Percentiles rank a stretch among this genome's conserved stretches.
These are phyloP conservation scores for Cladosporium colombiae DNA, from an alignment of 2,329 filamentous ascomycete species.

Conservation along the genomic window DNA sequence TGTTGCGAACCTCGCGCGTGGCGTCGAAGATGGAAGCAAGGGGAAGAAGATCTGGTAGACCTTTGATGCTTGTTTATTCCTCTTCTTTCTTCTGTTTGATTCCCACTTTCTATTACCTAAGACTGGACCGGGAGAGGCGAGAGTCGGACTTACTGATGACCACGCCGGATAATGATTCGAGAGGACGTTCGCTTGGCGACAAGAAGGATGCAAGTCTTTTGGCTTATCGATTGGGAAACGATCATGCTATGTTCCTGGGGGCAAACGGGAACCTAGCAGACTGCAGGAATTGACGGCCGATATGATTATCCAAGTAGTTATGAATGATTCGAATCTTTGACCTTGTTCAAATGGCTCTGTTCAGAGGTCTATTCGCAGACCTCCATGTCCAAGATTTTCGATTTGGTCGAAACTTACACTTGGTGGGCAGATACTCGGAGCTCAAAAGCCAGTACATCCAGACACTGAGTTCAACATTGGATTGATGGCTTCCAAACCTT, in stretches of 20 bases:
- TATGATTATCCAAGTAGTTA: neutral
- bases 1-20: conserved; percentile 38
- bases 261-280: neutral
- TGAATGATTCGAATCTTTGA: neutral
- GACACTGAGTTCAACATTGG: neutral
- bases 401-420: no score
- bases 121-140: neutral
- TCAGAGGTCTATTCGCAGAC: no score
- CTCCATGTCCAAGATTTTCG: no score
- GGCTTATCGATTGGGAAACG: neutral
- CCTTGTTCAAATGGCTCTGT: no score
- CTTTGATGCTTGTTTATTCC: neutral
- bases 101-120: neutral
- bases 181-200: neutral
- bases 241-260: neutral
- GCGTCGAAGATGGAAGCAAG: conserved; percentile 47
- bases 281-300: neutral
- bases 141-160: neutral
- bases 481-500: neutral
- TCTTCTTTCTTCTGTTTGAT: neutral
- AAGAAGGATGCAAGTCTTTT: neutral
- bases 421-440: no score
- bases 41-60: conserved; percentile 40
- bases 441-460: no score
- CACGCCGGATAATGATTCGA: neutral